Base-by-base conservation (phyloP, 495 filamentous ascomycete genomes). In the Jackrogersella multiformis region DNA sequence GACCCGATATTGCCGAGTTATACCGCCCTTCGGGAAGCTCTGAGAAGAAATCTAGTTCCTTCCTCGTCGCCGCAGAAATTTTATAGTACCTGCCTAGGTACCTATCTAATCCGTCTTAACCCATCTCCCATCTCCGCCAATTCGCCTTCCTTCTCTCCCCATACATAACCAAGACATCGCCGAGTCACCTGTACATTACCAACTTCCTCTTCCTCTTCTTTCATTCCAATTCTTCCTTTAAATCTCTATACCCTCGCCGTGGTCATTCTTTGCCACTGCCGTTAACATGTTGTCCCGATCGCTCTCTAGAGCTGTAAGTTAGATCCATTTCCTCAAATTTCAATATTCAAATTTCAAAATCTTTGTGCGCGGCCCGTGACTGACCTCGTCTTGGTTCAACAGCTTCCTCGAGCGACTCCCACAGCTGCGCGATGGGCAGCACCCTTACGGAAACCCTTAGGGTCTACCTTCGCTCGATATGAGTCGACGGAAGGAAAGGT, bases 401-500 rank as follows among this genome's bases (percentile, higher is more conserved):
- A 92, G 85, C 84, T 93, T 73, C 89, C 90, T 54, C 84, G 88
- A 79, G 84, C 88, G 64, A 78, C 84, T 60, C 82, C 88, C 54
- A 72, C 84, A 66, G 72, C 84, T 73, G 77, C 74, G 74, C 89
- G 78, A 86, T 88, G 84, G 80, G 85, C 79, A 78, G 91, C 78
- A 7, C 70, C 83, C 64, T 58, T 83, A 28, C 77, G 84, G 58
- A 80, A 78, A 70, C 81, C 82, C 35, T 68, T 81, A 66, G 77
- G 73, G 39, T 76, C 84, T 20, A 81, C 79, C 55, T 87, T 84
- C 70, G 80, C 81, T 65, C 79, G 84, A 81, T 92, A 88, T 82
- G 91, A 96, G 80, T 92, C 90, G 53, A 93, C 93, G 56, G 90
- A 91, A 68, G 88, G 85, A 73, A 90, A 94, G 76, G 91, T 98